These are phyloP conservation scores for Trapa incisa DNA, from an alignment of 345 rosid genomes.

Conservation along the genomic window DNA sequence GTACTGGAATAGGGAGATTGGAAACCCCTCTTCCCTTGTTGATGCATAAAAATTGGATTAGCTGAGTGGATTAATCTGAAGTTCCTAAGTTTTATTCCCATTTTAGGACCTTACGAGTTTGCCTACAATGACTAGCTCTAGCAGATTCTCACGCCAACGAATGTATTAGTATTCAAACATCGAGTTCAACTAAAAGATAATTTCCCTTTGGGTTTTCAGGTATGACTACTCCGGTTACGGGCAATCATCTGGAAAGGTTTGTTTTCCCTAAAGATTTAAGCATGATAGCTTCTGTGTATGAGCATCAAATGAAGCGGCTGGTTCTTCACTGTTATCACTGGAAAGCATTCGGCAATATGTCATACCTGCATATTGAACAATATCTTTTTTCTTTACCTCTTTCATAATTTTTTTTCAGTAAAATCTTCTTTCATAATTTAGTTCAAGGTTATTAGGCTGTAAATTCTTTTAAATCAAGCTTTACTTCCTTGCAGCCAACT, in stretches of 20 bases:
- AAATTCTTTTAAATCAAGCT: not conserved
- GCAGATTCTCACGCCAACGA: not conserved
- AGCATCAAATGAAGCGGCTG: too few species aligned
- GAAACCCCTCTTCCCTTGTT: not conserved
- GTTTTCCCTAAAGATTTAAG: constrained; percentile 6
- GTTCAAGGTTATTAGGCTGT: not conserved
- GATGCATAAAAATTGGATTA: not conserved
- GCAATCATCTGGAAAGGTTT: constrained; percentile 86
- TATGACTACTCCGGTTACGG: constrained; percentile 98
- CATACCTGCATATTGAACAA: not conserved
- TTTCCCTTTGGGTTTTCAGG: constrained; percentile 23
- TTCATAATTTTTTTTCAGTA: too few species aligned
- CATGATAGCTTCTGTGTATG: not conserved
- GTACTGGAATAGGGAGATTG: not conserved
- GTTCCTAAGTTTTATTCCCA: not conserved
- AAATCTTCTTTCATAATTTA: not conserved
- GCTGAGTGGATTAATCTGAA: not conserved
- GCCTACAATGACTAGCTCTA: not conserved
- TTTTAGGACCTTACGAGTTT: not conserved
- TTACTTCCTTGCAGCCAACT: constrained; percentile 43
- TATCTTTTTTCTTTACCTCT: not conserved
- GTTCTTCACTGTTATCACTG: not conserved
- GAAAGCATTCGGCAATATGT: not conserved
- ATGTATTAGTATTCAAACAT: not conserved
- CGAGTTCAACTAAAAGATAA: not conserved